These are phyloP conservation scores for Gymnopilus junonius DNA, from an alignment of 768 basidiomycete species.

Conservation along the genomic window DNA sequence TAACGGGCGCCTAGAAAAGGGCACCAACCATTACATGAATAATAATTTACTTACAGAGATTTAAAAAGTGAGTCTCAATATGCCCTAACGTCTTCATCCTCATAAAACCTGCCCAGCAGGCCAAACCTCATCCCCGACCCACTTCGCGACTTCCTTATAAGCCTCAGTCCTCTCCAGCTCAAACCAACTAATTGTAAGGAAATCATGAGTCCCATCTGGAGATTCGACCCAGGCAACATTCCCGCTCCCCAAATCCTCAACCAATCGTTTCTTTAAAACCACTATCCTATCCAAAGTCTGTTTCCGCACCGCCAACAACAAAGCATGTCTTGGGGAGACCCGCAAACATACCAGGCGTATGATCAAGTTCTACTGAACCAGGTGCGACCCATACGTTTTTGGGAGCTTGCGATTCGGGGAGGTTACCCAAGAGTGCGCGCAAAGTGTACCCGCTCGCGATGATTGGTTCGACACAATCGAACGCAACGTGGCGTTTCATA, in stretches of 20 bases:
- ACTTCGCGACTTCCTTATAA: not conserved
- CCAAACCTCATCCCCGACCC: constrained; percentile 5
- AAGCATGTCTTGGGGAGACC: constrained; percentile 2
- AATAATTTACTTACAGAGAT: too few relatives aligned
- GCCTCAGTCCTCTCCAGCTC: not conserved
- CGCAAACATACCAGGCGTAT: constrained; percentile 1
- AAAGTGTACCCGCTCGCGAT: not conserved
- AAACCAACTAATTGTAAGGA: not conserved
- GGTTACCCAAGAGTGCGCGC: not conserved
- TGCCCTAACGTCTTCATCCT: not conserved
- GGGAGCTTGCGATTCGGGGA: not conserved
- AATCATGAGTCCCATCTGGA: constrained; percentile 5
- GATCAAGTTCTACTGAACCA: not conserved
- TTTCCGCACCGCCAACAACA: constrained; percentile 4
- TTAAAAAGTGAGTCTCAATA: not conserved
- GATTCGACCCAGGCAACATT: not conserved
- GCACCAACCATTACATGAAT: too few relatives aligned
- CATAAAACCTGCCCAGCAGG: not conserved
- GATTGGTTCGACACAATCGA: not conserved
- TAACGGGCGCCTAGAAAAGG: not conserved
- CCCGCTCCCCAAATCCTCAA: not conserved
- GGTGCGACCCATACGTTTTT: constrained; percentile 1
- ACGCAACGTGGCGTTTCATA: not conserved
- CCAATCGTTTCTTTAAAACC: not conserved
- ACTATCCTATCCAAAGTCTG: constrained; percentile 6